Conservation (phyloP, 1,284 basidiomycete species). For the Pterula multifida region DNA sequence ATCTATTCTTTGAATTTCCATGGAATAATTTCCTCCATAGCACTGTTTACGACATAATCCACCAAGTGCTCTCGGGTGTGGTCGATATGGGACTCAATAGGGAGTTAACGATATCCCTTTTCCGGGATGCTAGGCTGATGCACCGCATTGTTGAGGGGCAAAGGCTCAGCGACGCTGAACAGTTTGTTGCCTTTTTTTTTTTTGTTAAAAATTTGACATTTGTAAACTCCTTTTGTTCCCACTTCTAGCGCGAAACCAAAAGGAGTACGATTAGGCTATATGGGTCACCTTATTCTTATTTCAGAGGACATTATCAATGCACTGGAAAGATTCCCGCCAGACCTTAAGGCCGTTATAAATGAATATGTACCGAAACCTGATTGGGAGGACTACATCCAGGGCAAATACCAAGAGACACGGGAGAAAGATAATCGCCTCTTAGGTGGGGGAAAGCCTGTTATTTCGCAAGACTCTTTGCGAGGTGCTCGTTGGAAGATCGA, state of each 20-base stretch:
- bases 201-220: slow-evolving; percentile 7
- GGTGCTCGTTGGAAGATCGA: slow-evolving; percentile 48
- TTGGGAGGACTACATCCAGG: slow-evolving; percentile 83
- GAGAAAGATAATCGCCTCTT: slow-evolving; percentile 67
- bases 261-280: slow-evolving; percentile 79
- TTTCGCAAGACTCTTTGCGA: slow-evolving; percentile 23
- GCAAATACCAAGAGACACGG: slow-evolving; percentile 78
- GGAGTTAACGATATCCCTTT: slow-evolving; percentile 70
- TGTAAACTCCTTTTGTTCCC: slow-evolving; percentile 7
- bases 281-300: slow-evolving; percentile 95
- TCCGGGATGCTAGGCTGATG: slow-evolving; percentile 70
- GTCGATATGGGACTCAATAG: slow-evolving; percentile 70
- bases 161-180: slow-evolving; percentile 60
- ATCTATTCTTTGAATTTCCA: slow-evolving; percentile 91
- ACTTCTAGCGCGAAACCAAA: slow-evolving; percentile 48
- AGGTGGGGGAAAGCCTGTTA: slow-evolving; percentile 71
- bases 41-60: slow-evolving; percentile 92
- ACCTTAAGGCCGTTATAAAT: slow-evolving; percentile 55
- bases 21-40: slow-evolving; percentile 99
- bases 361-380: slow-evolving; percentile 63
- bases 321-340: slow-evolving; percentile 76
- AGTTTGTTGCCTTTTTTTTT: slow-evolving; percentile 28
- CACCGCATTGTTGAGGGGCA: slow-evolving; percentile 80
- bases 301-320: slow-evolving; percentile 83
- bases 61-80: slow-evolving; percentile 88